Evolutionary conservation across 139 green algal genomes (phyloP), one percentile per base, ranked within the genome.

Genomic region (Trebouxia sp.): DNA sequence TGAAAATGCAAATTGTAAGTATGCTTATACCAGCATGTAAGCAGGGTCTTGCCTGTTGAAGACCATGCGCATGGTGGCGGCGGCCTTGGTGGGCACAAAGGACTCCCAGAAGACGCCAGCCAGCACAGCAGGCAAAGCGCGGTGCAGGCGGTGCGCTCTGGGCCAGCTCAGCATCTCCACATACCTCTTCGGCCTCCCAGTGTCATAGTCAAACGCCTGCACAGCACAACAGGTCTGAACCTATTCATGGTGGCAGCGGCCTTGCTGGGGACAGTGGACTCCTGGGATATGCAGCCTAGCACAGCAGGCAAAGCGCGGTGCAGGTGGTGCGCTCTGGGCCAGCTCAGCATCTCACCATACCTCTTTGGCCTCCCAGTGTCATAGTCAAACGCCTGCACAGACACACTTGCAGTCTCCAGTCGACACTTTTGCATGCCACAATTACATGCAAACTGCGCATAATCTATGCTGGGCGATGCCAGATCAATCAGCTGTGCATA

Each of bases 151-250:
- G 26, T 76, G 39, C 28, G 72, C 65, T 17, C 42, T 28, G 6
- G 80, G 80, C 80, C 80, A 84, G 53, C 69, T 76, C 53, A 39
- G 51, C 80, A 84, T 84, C 69, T 84, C 80, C 53, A 84, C 70
- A 35, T 37, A 80, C 30, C 28, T 12, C 28, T 50, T 28, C 3
- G 80, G 80, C 39, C n/a, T 37, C 28, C 80, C 80, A 38, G 47
- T 84, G 14, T 47, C 38, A 9, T 65, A 47, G 51, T 84, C 41
- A 51, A 84, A 84, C 3, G 80, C 69, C 69, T 80, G 79, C 78
- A 77, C 10, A 20, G 12, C 24, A 38, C 26, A 39, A n/a, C 0
- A n/a, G n/a, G n/a, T n/a, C n/a, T n/a, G n/a, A n/a, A n/a, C n/a
- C n/a, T n/a, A n/a, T n/a, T n/a, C 30, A 84, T 39, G 53, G 55